Conservation (phyloP, 2,329 filamentous ascomycete species). For the Fusarium sp. region DNA sequence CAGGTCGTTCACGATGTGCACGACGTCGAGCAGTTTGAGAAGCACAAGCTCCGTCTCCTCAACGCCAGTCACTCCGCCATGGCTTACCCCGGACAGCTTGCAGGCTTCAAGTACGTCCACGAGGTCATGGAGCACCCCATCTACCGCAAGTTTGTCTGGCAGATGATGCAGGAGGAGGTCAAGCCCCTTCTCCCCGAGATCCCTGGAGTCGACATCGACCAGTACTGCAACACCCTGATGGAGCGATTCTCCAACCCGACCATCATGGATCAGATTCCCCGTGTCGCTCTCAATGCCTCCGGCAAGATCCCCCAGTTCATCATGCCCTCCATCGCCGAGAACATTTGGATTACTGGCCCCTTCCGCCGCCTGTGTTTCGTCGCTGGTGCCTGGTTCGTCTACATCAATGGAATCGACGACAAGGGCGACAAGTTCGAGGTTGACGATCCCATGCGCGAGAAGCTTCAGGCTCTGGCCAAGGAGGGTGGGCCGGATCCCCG, state of each 20-base stretch:
- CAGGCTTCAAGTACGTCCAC: slow-evolving; percentile 66
- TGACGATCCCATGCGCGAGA: slow-evolving; percentile 63
- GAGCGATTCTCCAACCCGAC: slow-evolving; percentile 68
- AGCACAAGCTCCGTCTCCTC: slow-evolving; percentile 67
- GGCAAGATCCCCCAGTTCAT: slow-evolving; percentile 67
- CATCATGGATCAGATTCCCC: slow-evolving; percentile 67
- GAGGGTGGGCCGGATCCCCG: slow-evolving; percentile 57
- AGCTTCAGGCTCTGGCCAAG: slow-evolving; percentile 60
- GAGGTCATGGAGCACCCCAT: slow-evolving; percentile 64
- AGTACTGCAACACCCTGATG: slow-evolving; percentile 65
- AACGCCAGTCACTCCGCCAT: slow-evolving; percentile 66
- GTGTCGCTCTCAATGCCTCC: slow-evolving; percentile 63
- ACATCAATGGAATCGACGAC: slow-evolving; percentile 64
- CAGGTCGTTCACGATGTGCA: slow-evolving; percentile 65
- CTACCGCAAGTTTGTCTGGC: slow-evolving; percentile 62
- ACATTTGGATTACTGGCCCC: slow-evolving; percentile 59
- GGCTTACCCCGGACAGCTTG: slow-evolving; percentile 63
- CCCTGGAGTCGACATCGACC: slow-evolving; percentile 62
- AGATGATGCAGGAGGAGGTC: slow-evolving; percentile 68
- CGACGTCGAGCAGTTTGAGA: slow-evolving; percentile 66
- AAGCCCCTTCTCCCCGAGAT: slow-evolving; percentile 65
- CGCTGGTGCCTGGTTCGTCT: slow-evolving; percentile 63
- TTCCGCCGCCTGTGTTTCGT: slow-evolving; percentile 63
- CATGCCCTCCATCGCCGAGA: slow-evolving; percentile 61
- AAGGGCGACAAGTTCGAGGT: slow-evolving; percentile 56